These are phyloP conservation scores for Amaranthus hypochondriacus DNA, from an alignment of 148 eudicot genomes.

Conservation along the genomic window DNA sequence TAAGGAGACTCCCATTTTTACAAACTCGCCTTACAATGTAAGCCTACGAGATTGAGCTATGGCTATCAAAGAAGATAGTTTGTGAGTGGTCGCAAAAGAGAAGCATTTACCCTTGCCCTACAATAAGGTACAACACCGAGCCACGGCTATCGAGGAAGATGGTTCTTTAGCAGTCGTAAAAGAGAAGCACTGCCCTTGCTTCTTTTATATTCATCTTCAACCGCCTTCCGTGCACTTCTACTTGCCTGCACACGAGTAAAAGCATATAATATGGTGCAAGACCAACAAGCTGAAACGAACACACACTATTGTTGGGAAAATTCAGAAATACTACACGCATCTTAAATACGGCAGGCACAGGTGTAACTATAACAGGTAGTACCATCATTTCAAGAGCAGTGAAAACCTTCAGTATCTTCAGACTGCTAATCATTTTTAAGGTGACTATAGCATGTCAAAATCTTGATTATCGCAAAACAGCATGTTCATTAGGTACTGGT, in stretches of 20 bases:
- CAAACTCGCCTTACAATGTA: constrained; percentile 3
- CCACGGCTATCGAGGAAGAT: constrained; percentile 27
- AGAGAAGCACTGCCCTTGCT: constrained; percentile 50
- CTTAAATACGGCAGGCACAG: not conserved
- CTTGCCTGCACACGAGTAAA: constrained; percentile 37
- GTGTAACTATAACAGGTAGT: not conserved
- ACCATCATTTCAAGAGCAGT: not conserved
- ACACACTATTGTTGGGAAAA: not conserved
- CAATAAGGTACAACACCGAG: not conserved
- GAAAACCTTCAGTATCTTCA: not conserved
- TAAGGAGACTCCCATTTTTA: not conserved
- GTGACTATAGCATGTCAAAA: not conserved
- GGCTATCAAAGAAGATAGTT: constrained; percentile 30
- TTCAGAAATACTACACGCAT: not conserved
- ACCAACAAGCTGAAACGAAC: not conserved
- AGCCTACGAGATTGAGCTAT: constrained; percentile 2
- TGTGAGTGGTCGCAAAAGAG: constrained; percentile 50
- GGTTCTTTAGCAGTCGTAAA: constrained; percentile 45
- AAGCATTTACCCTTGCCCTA: constrained; percentile 35
- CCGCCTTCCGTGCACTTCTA: constrained; percentile 35
- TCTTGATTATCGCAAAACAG: not conserved
- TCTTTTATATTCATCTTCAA: constrained; percentile 34
- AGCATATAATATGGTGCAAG: not conserved
- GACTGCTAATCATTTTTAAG: not conserved
- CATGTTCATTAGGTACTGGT: not conserved